A percentile compares a stretch with the other conserved stretches of the same genome.
These are phyloP conservation scores for Metschnikowia peoriensis DNA, from an alignment of 805 yeast species.

Conservation along the genomic window DNA sequence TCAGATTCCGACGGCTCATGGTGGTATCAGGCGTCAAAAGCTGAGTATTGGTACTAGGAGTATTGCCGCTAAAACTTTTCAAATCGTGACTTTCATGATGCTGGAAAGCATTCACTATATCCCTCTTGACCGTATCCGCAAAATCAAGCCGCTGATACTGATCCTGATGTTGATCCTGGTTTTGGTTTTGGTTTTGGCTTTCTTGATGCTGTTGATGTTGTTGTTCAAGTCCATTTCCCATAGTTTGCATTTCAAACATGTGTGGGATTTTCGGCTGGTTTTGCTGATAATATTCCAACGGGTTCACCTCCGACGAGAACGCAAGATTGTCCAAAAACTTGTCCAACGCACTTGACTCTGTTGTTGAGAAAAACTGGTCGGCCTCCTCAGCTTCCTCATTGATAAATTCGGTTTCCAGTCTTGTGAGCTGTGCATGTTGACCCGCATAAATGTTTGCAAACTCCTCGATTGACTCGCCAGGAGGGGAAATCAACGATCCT, in stretches of 20 bases:
- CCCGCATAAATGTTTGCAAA: not conserved
- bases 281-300: constrained; percentile 29
- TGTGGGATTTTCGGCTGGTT: constrained; percentile 8
- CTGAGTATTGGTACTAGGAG: constrained; percentile 21
- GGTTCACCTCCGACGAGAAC: constrained; percentile 27
- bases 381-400: constrained; percentile 12
- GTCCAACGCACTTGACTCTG: constrained; percentile 29
- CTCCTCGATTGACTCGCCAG: constrained; percentile 9
- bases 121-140: constrained; percentile 24
- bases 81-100: constrained; percentile 22
- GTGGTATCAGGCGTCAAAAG: constrained; percentile 30
- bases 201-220: too few species aligned
- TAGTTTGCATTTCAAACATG: constrained; percentile 31
- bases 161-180: too few species aligned
- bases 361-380: constrained; percentile 20
- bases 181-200: too few species aligned
- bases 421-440: not conserved
- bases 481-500: constrained; percentile 9
- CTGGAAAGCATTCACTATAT: constrained; percentile 33
- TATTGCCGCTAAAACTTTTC: constrained; percentile 9
- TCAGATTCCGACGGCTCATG: not conserved
- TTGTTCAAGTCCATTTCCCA: constrained; percentile 10
- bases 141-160: not conserved
- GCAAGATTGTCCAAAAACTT: constrained; percentile 41
- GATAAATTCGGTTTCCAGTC: not conserved